Percentiles rank a stretch among this genome's conserved stretches.
Conservation (phyloP, 148 eudicot genomes). For the Persicaria maculosa region DNA sequence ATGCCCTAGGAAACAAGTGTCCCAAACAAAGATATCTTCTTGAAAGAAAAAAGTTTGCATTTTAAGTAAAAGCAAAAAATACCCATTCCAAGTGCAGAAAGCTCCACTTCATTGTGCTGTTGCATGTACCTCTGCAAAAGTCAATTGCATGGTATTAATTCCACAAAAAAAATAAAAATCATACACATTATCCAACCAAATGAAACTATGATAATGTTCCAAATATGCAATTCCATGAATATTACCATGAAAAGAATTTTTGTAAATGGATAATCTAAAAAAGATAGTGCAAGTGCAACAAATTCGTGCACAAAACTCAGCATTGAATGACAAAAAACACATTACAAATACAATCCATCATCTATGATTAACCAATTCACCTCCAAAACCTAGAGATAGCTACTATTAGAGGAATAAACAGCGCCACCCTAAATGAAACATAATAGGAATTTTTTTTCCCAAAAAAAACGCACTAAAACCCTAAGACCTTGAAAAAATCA, state of each 20-base stretch:
- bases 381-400: neutral
- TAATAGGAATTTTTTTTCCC: no score
- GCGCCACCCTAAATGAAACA: no score
- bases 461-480: no score
- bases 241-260: neutral
- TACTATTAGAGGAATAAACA: no score
- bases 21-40: neutral
- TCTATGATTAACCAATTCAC: neutral
- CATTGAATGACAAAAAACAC: neutral
- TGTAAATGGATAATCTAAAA: neutral
- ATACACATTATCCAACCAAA: neutral
- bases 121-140: slow-evolving; percentile 58
- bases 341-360: neutral
- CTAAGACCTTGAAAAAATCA: no score
- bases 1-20: neutral
- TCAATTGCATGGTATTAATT: neutral
- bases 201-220: neutral
- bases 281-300: neutral
- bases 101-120: slow-evolving; percentile 61
- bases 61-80: slow-evolving; percentile 1
- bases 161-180: neutral
- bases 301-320: neutral
- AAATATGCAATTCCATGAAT: neutral
- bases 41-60: neutral
- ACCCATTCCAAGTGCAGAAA: slow-evolving; percentile 76